Base-by-base conservation (phyloP, 441 rosid genomes). In the Codiaeum variegatum region DNA sequence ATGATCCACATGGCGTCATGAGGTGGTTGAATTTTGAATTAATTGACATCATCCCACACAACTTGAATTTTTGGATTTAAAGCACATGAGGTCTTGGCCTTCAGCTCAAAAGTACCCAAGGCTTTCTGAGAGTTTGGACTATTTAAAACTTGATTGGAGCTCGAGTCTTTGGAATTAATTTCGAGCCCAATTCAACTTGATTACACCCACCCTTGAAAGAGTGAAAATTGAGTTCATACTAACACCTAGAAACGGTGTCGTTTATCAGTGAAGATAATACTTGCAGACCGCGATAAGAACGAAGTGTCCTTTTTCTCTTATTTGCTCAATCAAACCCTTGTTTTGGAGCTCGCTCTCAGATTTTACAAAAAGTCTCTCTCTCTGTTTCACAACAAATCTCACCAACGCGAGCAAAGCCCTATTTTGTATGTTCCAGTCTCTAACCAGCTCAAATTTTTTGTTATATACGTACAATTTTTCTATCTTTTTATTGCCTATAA, bases 261-360 rank as follows among this genome's bases (percentile, higher is more conserved):
- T 71, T 29, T 36, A 21, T 29, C 7, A 1, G 1, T 32, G 23
- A n/a, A 21, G 61, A 52, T 67, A 67, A 67, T 1, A 8, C 54
- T 16, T 1, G 15, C 16, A 2, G 36, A 55, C 23, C 52, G 52
- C 54, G 54, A 38, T 38, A 18, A 40, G 16, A 56, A 40, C 23
- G 1, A 19, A 36, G 36, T 1, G 10, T 18, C 5, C 29, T 9
- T 36, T 8, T 24, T 24, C 24, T 16, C 9, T 28, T 18, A 13
- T 36, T n/a, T 12, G 67, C 58, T 15, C 29, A 71, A 60, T 46
- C 67, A 46, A 71, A 60, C 59, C 44, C 42, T 42, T 60, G 40
- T 29, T 58, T 58, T 6, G 8, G 23, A 52, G 73, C 26, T 15
- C 16, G 29, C 62, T 58, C 62, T 26, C 62, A 51, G 56, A 1